Conservation (phyloP, 2,329 filamentous ascomycete genomes). For the Ilyonectria robusta region DNA sequence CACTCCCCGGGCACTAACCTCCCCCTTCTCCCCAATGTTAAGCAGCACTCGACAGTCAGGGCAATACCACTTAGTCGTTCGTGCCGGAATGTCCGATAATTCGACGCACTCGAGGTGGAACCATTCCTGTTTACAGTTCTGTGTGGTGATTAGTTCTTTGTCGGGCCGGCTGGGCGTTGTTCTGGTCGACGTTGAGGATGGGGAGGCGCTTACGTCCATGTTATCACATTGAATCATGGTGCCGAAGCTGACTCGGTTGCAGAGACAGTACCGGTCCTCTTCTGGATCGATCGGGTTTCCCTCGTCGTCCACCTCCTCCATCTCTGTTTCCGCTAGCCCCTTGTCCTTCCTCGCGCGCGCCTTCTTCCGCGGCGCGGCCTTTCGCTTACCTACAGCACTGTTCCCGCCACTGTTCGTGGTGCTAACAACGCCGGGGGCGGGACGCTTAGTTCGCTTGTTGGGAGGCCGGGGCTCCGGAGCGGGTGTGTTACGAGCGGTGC, state of each 20-base stretch:
- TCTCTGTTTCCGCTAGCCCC: slow-evolving; percentile 59
- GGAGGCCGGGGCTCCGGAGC: slow-evolving; percentile 64
- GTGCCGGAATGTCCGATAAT: slow-evolving; percentile 75
- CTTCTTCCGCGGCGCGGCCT: slow-evolving; percentile 78
- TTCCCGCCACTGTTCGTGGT: slow-evolving; percentile 72
- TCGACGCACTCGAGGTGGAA: slow-evolving; percentile 86
- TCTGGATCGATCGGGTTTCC: slow-evolving; percentile 80
- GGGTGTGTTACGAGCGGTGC: slow-evolving; percentile 71
- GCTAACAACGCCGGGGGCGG: slow-evolving; percentile 80
- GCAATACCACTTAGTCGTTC: slow-evolving; percentile 88
- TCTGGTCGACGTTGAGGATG: slow-evolving; percentile 23
- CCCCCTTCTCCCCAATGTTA: slow-evolving; percentile 74
- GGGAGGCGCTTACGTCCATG: slow-evolving; percentile 71
- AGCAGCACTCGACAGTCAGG: slow-evolving; percentile 78
- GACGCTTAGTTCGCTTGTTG: slow-evolving; percentile 76
- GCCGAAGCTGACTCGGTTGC: slow-evolving; percentile 84
- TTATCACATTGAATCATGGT: slow-evolving; percentile 90
- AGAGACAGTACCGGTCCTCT: slow-evolving; percentile 83
- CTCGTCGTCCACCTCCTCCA: slow-evolving; percentile 76
- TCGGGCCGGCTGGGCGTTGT: slow-evolving; percentile 19
- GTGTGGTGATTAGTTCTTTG: slow-evolving; percentile 38
- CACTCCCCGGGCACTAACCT: slow-evolving; percentile 72
- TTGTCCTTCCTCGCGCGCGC: slow-evolving; percentile 65
- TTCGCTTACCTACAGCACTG: slow-evolving; percentile 80
- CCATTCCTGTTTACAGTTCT: slow-evolving; percentile 85